Evolutionary conservation across 192 early-diverging fungal genomes (phyloP), one percentile per base, ranked within the genome.

Genomic region (Lunasporangiospora selenospora): DNA sequence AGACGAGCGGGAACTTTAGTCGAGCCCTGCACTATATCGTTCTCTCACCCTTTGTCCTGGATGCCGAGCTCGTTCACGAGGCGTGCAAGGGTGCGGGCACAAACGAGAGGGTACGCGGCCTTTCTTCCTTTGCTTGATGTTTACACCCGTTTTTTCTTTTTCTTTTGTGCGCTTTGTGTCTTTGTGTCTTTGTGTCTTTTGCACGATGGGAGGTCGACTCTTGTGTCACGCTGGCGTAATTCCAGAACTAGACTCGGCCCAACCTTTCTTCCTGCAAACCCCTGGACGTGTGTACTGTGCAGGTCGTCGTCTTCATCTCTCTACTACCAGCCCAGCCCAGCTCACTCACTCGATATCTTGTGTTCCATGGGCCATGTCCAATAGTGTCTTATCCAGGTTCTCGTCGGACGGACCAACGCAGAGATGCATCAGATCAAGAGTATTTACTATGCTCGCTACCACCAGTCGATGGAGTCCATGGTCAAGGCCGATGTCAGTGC

Each of bases 391-490:
- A 73, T 73, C 15, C 67, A 73, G 19, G 47, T 62, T 21, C 54
- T 73, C 16, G 34, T 73, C 13, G 67, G 67, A 52, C 40, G 67
- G 39, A 46, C 59, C 6, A 73, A 73, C 21, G 53, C 60, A 27
- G 67, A 73, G n/a, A 73, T 73, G 67, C 59, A 59, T 6, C 67
- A 73, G 36, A 59, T 73, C 34, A 62, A 58, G 42, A 45, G 30
- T n/a, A 58, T 58, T 32, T 73, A 53, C 19, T 58, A 73, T 23
- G 40, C 67, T 4, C 43, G 19, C 49, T 73, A 73, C 42, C 54
- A 49, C 54, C 49, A 45, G 15, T 51, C 58, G 3, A 30, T 73
- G 16, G 67, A 73, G 53, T 29, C n/a, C 30, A 55, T 29, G 26
- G 67, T 63, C 59, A 62, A 57, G 27, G 37, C 39, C 7, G 67